A percentile compares a stretch with the other conserved stretches of the same genome.
phyloP scores from a whole-genome alignment of 108 stramenopile species.

The Cyclotella atomus region DNA sequence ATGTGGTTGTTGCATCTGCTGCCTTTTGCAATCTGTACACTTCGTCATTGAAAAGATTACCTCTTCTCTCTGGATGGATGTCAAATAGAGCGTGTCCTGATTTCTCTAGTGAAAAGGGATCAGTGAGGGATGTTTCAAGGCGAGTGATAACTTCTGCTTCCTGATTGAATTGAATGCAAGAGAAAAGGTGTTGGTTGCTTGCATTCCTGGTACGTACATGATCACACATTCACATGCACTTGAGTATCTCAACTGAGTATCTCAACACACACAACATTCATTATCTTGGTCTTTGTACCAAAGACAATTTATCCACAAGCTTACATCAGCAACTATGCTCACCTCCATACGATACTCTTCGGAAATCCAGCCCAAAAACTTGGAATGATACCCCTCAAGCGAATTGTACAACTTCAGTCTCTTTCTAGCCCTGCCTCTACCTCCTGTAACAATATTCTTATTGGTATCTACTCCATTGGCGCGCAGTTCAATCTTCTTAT shows the following conservation, averaged over 20 bases:
- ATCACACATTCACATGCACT: not conserved
- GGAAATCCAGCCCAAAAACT: constrained; percentile 70
- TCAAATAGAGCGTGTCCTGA: constrained; percentile 79
- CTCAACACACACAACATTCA: not conserved
- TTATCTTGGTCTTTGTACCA: not conserved
- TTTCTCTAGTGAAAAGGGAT: constrained; percentile 69
- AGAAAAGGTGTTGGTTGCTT: not conserved
- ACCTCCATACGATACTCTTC: constrained; percentile 79
- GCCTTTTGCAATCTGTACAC: constrained; percentile 83
- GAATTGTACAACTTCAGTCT: constrained; percentile 75
- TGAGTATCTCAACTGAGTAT: not conserved
- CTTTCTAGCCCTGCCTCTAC: constrained; percentile 76
- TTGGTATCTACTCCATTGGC: not conserved
- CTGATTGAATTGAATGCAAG: constrained; percentile 24
- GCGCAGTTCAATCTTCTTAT: constrained; percentile 40
- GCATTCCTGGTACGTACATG: not conserved
- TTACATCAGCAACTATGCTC: constrained; percentile 13
- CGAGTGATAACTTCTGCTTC: constrained; percentile 79
- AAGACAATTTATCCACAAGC: not conserved
- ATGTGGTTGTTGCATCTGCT: constrained; percentile 70
- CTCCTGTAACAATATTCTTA: constrained; percentile 30
- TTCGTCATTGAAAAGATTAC: constrained; percentile 87
- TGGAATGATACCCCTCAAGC: constrained; percentile 74
- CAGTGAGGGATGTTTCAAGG: constrained; percentile 69
- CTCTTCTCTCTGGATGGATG: constrained; percentile 74